Base-by-base conservation (phyloP, 2,329 filamentous ascomycete genomes). In the Alternaria sp. region DNA sequence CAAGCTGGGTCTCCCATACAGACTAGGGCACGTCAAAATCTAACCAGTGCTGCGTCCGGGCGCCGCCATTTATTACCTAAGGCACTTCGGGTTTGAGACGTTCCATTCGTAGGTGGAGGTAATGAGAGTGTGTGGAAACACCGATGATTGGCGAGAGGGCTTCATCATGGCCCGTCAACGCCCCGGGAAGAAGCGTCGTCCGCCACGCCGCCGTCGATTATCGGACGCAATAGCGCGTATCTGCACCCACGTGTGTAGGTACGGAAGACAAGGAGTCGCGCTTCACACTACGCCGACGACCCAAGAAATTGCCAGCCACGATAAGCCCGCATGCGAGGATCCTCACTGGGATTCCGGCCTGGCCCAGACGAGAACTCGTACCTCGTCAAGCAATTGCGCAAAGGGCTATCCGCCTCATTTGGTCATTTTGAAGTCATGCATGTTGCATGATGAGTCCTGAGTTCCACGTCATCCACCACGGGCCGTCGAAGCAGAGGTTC, bases 341-440 rank as follows among this genome's bases (percentile, higher is more conserved):
- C 71, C 66, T 67, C 71, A 62, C 70, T 56, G 62, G 71, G 71
- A 67, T 73, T 53, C 49, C 67, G 60, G 63, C 63, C 52, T 60
- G 66, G 58, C 60, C 65, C 61, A 63, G 57, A 55, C 60, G 61
- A 61, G 66, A 47, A 59, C 26, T 43, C 43, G 49, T 53, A 43
- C 36, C 53, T 60, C 44, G 53, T 57, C 40, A 21, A 40, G 45
- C 23, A 40, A 44, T 43, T 26, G 40, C 11, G 43, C 11, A 25
- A 44, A 49, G 12, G 23, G 46, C 13, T 47, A 32, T 46, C 43
- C 15, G 30, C 43, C 32, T 44, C 40, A 52, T 21, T 58, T 26
- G 26, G 15, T 23, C 8, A 40, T 6, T 2, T 36, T 21, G 19
- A 13, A 23, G 30, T 21, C 49, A 8, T 23, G 49, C n/a, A 17